Evolutionary conservation across 2,329 filamentous ascomycete genomes (phyloP), one percentile per base, ranked within the genome.

Genomic region (Aspergillus sclerotialis): DNA sequence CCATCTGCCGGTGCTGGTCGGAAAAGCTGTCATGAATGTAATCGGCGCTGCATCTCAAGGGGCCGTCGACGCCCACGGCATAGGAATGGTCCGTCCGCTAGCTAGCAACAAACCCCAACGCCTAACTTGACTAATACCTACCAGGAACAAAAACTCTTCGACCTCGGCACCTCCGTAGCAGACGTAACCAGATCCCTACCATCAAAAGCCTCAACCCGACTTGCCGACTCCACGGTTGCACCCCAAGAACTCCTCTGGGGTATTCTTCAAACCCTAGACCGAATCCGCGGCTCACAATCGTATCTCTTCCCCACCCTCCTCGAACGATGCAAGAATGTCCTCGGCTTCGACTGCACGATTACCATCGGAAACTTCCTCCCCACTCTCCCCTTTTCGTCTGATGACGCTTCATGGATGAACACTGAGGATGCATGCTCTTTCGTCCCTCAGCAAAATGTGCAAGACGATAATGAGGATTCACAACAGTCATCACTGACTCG

Each of bases 1-100:
- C 44, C 72, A 77, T 36, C 80, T 80, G 35, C 75, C 80, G 1
- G 68, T 80, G 8, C 67, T 79, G 35, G 72, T 84, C 39, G 71
- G 79, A 0, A 71, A 76, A 33, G 78, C 84, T 35, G 53, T 84
- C 10, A 67, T 76, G 44, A 73, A 73, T 7, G 77, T 89, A 60
- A 80, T 83, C 4, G 76, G 79, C 2, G 77, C 82, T 35, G 86
- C 92, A 48, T 83, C 83, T 0, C 79, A 80, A 33, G 75, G 81
- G 38, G 78, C 80, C 21, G 80, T 87, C 60, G 85, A 90, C 44
- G 68, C 89, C 2, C 72, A 90, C 44, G 82, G 82, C 17, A 77
- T 85, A 25, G 82, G 82, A 34, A 65, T 93, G 60, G 82, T 85
- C 64, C 58, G 78, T 67, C 13, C 23, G 29, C 26, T n/a, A 12